Conservation (phyloP, 345 rosid species). For the Linum tenue region DNA sequence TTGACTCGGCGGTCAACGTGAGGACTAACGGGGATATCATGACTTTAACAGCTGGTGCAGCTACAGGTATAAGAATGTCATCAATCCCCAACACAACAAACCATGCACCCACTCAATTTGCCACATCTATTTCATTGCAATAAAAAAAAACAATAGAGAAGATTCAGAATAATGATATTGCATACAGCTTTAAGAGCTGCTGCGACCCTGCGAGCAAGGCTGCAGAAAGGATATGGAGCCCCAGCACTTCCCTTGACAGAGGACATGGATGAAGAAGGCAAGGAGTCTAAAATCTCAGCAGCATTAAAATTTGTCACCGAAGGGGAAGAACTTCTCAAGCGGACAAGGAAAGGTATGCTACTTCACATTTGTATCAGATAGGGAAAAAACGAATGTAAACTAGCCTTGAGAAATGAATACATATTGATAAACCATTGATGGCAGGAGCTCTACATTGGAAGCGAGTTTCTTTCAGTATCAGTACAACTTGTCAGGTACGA, state of each 20-base stretch:
- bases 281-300: constrained; percentile 34
- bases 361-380: neutral
- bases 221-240: constrained; percentile 48
- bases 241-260: constrained; percentile 31
- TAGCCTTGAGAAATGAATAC: too few relatives aligned
- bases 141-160: neutral
- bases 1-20: constrained; percentile 72
- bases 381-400: neutral
- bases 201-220: constrained; percentile 58
- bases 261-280: constrained; percentile 39
- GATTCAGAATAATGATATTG: neutral
- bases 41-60: constrained; percentile 92
- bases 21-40: constrained; percentile 78
- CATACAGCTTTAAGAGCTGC: constrained; percentile 75
- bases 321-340: constrained; percentile 91
- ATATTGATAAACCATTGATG: constrained; percentile 9
- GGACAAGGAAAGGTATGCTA: constrained; percentile 84
- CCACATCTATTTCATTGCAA: too few relatives aligned
- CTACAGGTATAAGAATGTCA: constrained; percentile 49
- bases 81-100: too few relatives aligned
- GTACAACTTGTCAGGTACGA: constrained; percentile 75
- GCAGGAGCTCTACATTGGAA: constrained; percentile 92
- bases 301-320: constrained; percentile 54
- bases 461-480: constrained; percentile 69
- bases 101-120: too few relatives aligned